Base-by-base conservation (phyloP, 2,329 filamentous ascomycete species). In the Neoscytalidium dimidiatum region DNA sequence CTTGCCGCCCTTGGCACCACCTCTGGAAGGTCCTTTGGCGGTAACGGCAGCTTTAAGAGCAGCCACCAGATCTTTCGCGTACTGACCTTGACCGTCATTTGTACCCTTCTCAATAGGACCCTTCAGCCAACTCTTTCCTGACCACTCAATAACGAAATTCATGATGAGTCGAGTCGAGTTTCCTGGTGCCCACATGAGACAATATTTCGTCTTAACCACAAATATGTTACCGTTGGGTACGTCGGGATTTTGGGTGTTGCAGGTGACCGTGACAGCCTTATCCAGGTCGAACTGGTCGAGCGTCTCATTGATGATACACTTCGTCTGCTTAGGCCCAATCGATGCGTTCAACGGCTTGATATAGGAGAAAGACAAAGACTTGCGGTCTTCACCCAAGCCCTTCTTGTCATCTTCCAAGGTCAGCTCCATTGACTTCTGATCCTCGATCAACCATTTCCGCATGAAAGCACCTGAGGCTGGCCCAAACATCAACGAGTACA, bases 101-200 rank as follows among this genome's bases (percentile, higher is more conserved):
- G 94, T 92, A 66, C 92, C 94, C 77, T 97, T 97, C 76, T 99
- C 95, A 70, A 99, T 99, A 2, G 95, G 92, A 68, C 91, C 92
- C 82, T 95, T 97, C 51, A 99, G 81, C 95, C 95, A 99, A 81
- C 94, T 97, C 84, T 98, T 99, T 71, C 94, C 94, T 3, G 90
- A 90, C 96, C 96, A 99, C 74, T 99, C 96, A 48, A 97, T 91
- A 2, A 88, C 90, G 76, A 92, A 97, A 69, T 90, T 97, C 80
- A 94, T 90, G 67, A 95, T 88, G 31, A 99, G 81, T 29, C 93
- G 86, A 1, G 96, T 99, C 43, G 88, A 82, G 72, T 97, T 97
- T 67, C 89, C 90, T 58, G 95, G 88, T 3, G 89, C 93, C 95
- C 95, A 99, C 60, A 92, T 92, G 23, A 99, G 83, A 73, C 96